Evolutionary conservation across 2,329 filamentous ascomycete species (phyloP).

Genomic region (Aspergillus eucalypticola): DNA sequence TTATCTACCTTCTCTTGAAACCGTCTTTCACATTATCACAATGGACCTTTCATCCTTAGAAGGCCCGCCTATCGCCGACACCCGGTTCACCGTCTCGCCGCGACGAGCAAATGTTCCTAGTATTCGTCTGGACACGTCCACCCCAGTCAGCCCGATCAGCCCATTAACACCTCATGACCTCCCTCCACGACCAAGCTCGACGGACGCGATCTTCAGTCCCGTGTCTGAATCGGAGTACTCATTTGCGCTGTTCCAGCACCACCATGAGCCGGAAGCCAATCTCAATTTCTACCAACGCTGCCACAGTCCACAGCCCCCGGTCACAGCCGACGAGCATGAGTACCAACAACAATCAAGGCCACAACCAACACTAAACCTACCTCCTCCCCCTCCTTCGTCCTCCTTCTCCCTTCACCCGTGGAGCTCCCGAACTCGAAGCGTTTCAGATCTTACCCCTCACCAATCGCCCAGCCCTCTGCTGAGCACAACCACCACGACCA

Average conservation of each 20-base stretch:
- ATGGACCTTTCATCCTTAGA: constrained; percentile 40
- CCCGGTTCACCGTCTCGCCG: constrained; percentile 16
- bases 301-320: background rate
- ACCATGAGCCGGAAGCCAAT: background rate
- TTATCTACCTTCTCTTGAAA: background rate
- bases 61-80: constrained; percentile 33
- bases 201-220: constrained; percentile 12
- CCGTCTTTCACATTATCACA: background rate
- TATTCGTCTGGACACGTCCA: constrained; percentile 14
- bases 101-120: constrained; percentile 8
- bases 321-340: background rate
- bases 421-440: background rate
- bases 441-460: constrained; percentile 5
- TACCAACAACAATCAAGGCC: background rate
- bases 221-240: background rate
- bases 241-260: background rate
- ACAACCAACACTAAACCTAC: background rate
- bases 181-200: constrained; percentile 21
- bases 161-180: constrained; percentile 4
- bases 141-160: constrained; percentile 11
- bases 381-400: constrained; percentile 1
- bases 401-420: background rate
- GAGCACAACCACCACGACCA: background rate
- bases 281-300: constrained; percentile 8
- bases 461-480: background rate